Conservation (phyloP, 208 protist genomes). For the Naegleria lovaniensis region DNA sequence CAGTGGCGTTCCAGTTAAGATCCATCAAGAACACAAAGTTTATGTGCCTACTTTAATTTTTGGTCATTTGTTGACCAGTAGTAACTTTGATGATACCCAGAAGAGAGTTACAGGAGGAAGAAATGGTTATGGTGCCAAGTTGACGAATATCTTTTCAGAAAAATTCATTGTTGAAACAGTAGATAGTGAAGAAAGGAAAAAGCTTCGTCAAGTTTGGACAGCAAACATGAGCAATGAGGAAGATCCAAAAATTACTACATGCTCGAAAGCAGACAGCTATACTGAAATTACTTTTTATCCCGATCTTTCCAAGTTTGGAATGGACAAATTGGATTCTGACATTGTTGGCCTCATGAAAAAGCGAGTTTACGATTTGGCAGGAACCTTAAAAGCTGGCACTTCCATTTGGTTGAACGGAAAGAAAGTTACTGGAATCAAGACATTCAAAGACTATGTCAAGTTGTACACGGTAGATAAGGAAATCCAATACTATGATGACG, state of each 20-base stretch:
- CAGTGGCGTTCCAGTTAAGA: conserved; percentile 91
- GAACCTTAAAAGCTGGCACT: conserved; percentile 41
- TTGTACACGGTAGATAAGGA: conserved; percentile 77
- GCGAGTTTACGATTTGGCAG: conserved; percentile 98
- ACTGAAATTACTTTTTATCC: conserved; percentile 98
- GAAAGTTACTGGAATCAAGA: conserved; percentile 69
- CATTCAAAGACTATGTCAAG: conserved; percentile 95
- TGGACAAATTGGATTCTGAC: conserved; percentile 90
- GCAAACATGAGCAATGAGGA: conserved; percentile 93
- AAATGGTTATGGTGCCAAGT: conserved; percentile 98
- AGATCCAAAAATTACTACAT: conserved; percentile 72
- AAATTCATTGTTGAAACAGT: conserved; percentile 94
- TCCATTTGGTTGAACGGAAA: conserved; percentile 93
- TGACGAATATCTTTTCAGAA: conserved; percentile 99
- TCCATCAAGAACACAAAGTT: conserved; percentile 91
- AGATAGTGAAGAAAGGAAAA: conserved; percentile 74
- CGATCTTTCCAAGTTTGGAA: conserved; percentile 92
- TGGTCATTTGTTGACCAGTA: conserved; percentile 95
- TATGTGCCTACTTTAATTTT: conserved; percentile 99
- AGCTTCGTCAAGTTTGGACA: conserved; percentile 89
- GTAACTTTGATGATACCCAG: conserved; percentile 97
- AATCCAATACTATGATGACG: conserved; percentile 66
- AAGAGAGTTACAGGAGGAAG: conserved; percentile 90
- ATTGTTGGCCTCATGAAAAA: conserved; percentile 90
- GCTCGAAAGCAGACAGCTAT: conserved; percentile 71